These are phyloP conservation scores for Pseudogymnoascus sp. DNA, from an alignment of 2,329 filamentous ascomycete species.

Conservation along the genomic window DNA sequence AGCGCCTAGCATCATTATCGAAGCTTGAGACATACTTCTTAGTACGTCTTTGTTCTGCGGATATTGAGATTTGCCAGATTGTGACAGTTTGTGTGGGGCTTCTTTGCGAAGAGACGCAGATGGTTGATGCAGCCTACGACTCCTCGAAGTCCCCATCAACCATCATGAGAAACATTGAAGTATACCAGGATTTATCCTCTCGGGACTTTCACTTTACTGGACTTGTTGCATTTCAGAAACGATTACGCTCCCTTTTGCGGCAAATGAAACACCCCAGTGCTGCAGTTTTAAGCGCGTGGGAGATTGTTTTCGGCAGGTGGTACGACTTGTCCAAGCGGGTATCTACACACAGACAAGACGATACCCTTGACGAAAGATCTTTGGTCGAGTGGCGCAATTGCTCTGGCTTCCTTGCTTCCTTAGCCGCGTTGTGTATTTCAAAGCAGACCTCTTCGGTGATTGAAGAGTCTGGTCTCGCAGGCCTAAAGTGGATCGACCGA, in stretches of 20 bases:
- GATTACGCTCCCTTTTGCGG: conserved; percentile 49
- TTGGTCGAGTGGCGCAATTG: conserved; percentile 60
- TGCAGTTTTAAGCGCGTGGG: conserved; percentile 62
- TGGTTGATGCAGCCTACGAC: conserved; percentile 43
- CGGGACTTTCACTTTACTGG: conserved; percentile 58
- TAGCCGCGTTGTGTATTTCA: conserved; percentile 57
- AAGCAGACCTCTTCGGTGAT: conserved; percentile 43
- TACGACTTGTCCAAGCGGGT: conserved; percentile 55
- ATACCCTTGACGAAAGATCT: conserved; percentile 45
- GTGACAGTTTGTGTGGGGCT: conserved; percentile 53
- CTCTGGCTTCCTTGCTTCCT: conserved; percentile 58
- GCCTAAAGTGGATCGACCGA: conserved; percentile 56
- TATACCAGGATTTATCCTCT: conserved; percentile 54
- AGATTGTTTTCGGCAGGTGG: conserved; percentile 57
- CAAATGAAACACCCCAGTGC: conserved; percentile 52
- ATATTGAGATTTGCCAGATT: conserved; percentile 55
- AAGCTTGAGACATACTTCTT: conserved; percentile 55
- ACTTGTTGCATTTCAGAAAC: conserved; percentile 60
- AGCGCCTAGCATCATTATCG: conserved; percentile 43
- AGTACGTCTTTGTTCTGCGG: conserved; percentile 54
- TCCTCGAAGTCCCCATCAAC: conserved; percentile 42
- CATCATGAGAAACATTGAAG: conserved; percentile 50
- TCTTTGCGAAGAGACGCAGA: conserved; percentile 52
- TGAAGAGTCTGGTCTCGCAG: conserved; percentile 49
- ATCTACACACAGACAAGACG: conserved; percentile 39